Base-by-base conservation (phyloP, 352 stramenopile species). In the Phytophthora capsici region DNA sequence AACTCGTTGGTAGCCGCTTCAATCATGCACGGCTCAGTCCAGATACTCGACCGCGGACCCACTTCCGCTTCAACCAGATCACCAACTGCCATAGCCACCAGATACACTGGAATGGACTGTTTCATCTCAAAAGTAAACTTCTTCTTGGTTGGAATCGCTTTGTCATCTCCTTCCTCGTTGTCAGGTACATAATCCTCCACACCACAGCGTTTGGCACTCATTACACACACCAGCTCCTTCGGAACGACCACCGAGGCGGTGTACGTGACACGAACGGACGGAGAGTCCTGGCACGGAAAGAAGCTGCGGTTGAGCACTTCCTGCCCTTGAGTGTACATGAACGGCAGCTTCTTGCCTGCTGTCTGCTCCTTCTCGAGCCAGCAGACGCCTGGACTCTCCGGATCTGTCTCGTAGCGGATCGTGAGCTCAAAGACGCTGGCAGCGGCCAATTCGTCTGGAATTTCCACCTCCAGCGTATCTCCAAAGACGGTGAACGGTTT, bases 241-340 rank as follows among this genome's bases (percentile, higher is more conserved):
- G 97, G 96, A 19, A 98, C 96, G 12, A 80, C 76, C n/a, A 99
- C 88, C 16, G 75, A 84, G 2, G 96, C 95, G 12, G 89, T 86
- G 75, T 98, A 99, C 22, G 97, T 99, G 56, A 98, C 83, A 55
- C 98, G 98, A 28, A 98, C 92, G 6, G 82, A 96, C 6, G 95
- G 96, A 32, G 89, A 91, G 86, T 99, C 98, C 65, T 99, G 86
- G 26, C 85, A 96, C 32, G 88, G 86, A 38, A 95, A 90, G 52
- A 94, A 80, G 71, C 84, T 91, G 55, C 86, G 87, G 57, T 93
- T 93, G 28, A 94, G 82, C 69, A 95, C 88, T 57, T 92, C 86
- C 51, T 96, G 85, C 20, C 87, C 90, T 64, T 95, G 86, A 4
- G 88, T 94, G 72, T 94, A 96, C 66, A 96, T 66, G 65, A 89